Conservation (phyloP, 371 early-diverging fungal genomes). For the Choanephora cucurbitarum region DNA sequence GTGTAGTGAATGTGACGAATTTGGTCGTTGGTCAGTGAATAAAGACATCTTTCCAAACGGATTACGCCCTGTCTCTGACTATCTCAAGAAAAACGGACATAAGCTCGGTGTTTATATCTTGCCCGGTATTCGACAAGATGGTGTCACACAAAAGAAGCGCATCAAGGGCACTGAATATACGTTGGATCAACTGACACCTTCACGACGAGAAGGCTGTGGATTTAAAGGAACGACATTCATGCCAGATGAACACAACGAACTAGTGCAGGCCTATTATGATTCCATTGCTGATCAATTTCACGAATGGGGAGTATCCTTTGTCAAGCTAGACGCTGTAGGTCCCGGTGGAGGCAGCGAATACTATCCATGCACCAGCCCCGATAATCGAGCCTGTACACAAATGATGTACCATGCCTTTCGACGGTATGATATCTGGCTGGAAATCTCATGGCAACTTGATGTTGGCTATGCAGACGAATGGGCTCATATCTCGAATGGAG, state of each 20-base stretch:
- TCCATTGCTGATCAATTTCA: slow-evolving; percentile 41
- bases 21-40: slow-evolving; percentile 42
- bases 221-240: slow-evolving; percentile 42
- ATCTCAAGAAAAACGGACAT: slow-evolving; percentile 40
- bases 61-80: slow-evolving; percentile 26
- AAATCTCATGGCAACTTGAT: slow-evolving; percentile 50
- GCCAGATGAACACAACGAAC: slow-evolving; percentile 39
- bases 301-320: slow-evolving; percentile 40
- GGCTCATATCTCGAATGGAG: slow-evolving; percentile 39
- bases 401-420: slow-evolving; percentile 39
- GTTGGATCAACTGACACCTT: slow-evolving; percentile 27
- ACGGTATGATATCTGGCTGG: slow-evolving; percentile 38
- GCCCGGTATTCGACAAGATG: slow-evolving; percentile 48
- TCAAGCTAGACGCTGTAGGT: slow-evolving; percentile 49
- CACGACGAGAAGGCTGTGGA: slow-evolving; percentile 41
- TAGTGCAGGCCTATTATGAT: slow-evolving; percentile 37
- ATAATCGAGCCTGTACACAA: slow-evolving; percentile 33
- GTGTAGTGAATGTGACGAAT: slow-evolving; percentile 42
- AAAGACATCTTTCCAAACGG: slow-evolving; percentile 44
- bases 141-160: slow-evolving; percentile 18
- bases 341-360: slow-evolving; percentile 41
- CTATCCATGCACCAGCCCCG: slow-evolving; percentile 35
- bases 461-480: slow-evolving; percentile 38
- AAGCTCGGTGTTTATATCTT: slow-evolving; percentile 45
- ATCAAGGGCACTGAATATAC: slow-evolving; percentile 26